Evolutionary conservation across 192 early-diverging fungal species (phyloP).

Genomic region (Coemansia sp.): DNA sequence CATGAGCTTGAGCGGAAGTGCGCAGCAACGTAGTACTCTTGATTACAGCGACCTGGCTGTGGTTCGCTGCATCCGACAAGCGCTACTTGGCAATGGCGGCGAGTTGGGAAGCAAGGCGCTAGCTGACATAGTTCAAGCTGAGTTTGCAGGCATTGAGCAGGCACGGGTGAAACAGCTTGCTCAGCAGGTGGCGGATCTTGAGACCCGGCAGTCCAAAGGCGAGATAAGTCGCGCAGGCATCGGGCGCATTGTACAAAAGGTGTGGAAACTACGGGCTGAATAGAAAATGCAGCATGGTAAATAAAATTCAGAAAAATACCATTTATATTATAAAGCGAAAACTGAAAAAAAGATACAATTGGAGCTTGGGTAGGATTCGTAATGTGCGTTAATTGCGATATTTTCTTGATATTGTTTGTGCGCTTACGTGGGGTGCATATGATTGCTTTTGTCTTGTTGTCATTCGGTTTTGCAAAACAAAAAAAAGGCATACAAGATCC

Average conservation of each 20-base stretch:
- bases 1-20: neutral
- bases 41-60: constrained; percentile 13
- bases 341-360: neutral
- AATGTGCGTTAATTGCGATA: constrained; percentile 46
- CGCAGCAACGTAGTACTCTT: neutral
- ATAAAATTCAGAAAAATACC: neutral
- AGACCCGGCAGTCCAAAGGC: constrained; percentile 13
- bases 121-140: constrained; percentile 20
- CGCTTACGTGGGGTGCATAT: neutral
- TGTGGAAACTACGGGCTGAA: constrained; percentile 28
- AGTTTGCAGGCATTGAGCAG: constrained; percentile 16
- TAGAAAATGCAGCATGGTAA: neutral
- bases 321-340: neutral
- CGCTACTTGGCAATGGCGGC: constrained; percentile 26
- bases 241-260: constrained; percentile 46
- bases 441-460: neutral
- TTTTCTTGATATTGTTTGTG: constrained; percentile 12
- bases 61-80: constrained; percentile 15
- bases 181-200: constrained; percentile 26
- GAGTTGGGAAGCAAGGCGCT: constrained; percentile 25
- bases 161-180: constrained; percentile 32
- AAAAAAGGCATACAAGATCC: neutral
- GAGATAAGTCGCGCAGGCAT: constrained; percentile 26
- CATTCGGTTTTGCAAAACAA: neutral
- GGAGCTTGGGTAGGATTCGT: neutral